phyloP scores from a whole-genome alignment of 1,139 yeast species.

The Groenewaldozyma sp. region DNA sequence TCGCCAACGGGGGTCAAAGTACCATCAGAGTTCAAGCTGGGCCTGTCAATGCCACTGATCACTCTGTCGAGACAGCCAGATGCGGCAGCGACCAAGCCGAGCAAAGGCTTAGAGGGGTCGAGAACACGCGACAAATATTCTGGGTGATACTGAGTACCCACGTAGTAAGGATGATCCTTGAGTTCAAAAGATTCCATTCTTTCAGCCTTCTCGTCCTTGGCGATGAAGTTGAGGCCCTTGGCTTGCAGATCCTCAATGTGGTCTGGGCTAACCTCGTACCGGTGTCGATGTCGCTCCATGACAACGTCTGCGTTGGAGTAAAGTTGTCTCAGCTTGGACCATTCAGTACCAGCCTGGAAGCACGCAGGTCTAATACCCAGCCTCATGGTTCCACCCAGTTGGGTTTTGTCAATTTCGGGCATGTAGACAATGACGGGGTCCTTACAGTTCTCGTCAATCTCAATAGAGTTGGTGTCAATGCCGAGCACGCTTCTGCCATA shows the following conservation, averaged over 20 bases:
- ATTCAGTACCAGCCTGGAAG: slow-evolving; percentile 60
- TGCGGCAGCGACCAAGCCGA: slow-evolving; percentile 92
- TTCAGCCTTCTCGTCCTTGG: slow-evolving; percentile 79
- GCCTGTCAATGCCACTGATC: slow-evolving; percentile 11
- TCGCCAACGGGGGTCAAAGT: slow-evolving; percentile 2
- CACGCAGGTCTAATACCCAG: slow-evolving; percentile 86
- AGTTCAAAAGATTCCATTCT: slow-evolving; percentile 94
- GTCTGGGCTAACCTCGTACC: slow-evolving; percentile 92
- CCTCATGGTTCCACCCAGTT: slow-evolving; percentile 99
- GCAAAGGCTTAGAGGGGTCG: slow-evolving; percentile 93
- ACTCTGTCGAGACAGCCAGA: slow-evolving; percentile 67
- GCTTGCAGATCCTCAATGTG: slow-evolving; percentile 60
- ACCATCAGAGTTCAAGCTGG: not conserved
- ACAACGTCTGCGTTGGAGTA: slow-evolving; percentile 68
- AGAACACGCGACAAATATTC: slow-evolving; percentile 93
- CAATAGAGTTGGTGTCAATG: slow-evolving; percentile 69
- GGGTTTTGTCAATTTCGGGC: slow-evolving; percentile 96
- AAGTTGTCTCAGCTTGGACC: slow-evolving; percentile 67
- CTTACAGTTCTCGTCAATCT: slow-evolving; percentile 56
- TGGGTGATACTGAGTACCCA: slow-evolving; percentile 97
- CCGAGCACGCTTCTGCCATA: slow-evolving; percentile 79
- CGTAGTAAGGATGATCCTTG: slow-evolving; percentile 73
- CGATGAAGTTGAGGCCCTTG: slow-evolving; percentile 79
- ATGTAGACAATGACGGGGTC: slow-evolving; percentile 88
- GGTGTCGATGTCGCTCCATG: slow-evolving; percentile 94